Conservation (phyloP, 805 yeast genomes). For the Ogataea methylovora region DNA sequence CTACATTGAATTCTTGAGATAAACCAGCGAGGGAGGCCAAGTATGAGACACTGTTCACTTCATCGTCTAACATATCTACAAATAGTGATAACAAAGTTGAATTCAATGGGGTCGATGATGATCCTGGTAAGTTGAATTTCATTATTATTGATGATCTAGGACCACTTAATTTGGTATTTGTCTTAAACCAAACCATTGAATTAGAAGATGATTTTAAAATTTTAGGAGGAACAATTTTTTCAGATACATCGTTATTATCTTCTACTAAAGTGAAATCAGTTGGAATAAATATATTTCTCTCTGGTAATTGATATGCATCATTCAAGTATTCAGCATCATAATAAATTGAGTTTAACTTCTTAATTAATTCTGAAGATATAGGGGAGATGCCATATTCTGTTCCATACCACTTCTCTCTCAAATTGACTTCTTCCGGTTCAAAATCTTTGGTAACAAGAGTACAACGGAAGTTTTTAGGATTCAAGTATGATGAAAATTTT, state of each 20-base stretch:
- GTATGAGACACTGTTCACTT: constrained; percentile 67
- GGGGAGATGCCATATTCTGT: constrained; percentile 58
- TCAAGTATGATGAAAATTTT: constrained; percentile 41
- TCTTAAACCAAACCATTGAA: constrained; percentile 75
- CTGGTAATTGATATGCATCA: constrained; percentile 39
- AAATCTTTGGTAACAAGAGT: constrained; percentile 46
- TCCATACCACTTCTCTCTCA: constrained; percentile 82
- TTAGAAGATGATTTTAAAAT: constrained; percentile 46
- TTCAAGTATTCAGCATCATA: constrained; percentile 30
- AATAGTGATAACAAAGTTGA: constrained; percentile 54
- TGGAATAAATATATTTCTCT: constrained; percentile 75
- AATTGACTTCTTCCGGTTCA: constrained; percentile 33
- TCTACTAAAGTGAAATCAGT: constrained; percentile 57
- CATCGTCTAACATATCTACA: constrained; percentile 68
- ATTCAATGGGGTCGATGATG: constrained; percentile 50
- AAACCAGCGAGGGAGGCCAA: constrained; percentile 82
- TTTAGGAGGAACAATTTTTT: constrained; percentile 43
- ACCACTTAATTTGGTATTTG: constrained; percentile 80
- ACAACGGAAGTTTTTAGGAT: constrained; percentile 53
- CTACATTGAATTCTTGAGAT: constrained; percentile 44
- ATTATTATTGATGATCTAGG: constrained; percentile 76
- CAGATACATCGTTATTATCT: constrained; percentile 26
- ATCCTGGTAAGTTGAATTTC: constrained; percentile 56
- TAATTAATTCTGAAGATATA: constrained; percentile 32
- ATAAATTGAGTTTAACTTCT: constrained; percentile 24